Percentiles rank a stretch among this genome's conserved stretches.
Conservation (phyloP, 768 basidiomycete species). For the Mrakia frigida region DNA sequence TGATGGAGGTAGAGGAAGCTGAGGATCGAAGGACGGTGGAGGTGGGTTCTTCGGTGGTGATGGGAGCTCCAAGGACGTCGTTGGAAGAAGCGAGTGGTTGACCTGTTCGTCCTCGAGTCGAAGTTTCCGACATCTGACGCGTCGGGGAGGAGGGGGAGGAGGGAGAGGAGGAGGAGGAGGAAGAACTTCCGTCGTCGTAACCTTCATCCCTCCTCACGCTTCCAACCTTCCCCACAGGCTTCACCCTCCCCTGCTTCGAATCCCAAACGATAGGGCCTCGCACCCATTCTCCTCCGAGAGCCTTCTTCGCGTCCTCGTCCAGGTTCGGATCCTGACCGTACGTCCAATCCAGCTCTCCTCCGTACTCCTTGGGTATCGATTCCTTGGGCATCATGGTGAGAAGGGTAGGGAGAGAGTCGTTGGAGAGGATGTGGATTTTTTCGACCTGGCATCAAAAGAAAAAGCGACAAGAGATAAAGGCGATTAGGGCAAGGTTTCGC, state of each 20-base stretch:
- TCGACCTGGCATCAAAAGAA: constrained; percentile 28
- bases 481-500: neutral
- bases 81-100: too few species aligned
- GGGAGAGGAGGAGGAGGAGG: neutral
- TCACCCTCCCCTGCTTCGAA: constrained; percentile 12
- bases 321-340: constrained; percentile 28
- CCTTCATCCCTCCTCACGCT: neutral
- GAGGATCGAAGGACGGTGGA: neutral
- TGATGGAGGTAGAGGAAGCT: constrained; percentile 4
- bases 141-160: neutral
- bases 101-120: neutral
- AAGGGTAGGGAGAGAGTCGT: constrained; percentile 18
- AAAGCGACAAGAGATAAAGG: too few species aligned
- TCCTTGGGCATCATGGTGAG: constrained; percentile 24
- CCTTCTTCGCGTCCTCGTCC: constrained; percentile 18
- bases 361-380: constrained; percentile 31
- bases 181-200: neutral
- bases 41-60: neutral
- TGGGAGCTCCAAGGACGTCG: neutral
- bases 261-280: constrained; percentile 23
- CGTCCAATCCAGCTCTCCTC: constrained; percentile 31
- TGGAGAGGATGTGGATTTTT: constrained; percentile 31
- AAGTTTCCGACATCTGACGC: neutral
- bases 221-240: neutral
- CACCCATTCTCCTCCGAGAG: constrained; percentile 8